Percentiles rank a stretch among this genome's conserved stretches.
Conservation (phyloP, 345 rosid genomes). For the Balakata baccata region DNA sequence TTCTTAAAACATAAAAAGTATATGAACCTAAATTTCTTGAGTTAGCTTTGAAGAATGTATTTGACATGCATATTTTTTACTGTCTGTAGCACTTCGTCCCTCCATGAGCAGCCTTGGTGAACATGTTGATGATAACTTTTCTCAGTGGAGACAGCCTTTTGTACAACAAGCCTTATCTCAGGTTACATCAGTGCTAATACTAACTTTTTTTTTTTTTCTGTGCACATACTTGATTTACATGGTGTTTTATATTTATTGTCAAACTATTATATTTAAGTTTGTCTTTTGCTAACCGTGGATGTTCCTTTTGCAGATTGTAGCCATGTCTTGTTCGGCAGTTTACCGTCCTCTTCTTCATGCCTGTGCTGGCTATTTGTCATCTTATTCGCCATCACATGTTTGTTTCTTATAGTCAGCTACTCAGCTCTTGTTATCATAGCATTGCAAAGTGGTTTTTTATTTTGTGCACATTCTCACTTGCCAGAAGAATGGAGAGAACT, state of each 20-base stretch:
- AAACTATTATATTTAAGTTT: constrained; percentile 3
- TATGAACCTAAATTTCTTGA: constrained; percentile 3
- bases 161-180: constrained; percentile 69
- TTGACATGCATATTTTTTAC: constrained; percentile 16
- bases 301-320: constrained; percentile 61
- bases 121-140: constrained; percentile 55
- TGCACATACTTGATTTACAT: not conserved
- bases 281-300: constrained; percentile 23
- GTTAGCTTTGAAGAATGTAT: constrained; percentile 12
- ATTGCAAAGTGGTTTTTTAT: not conserved
- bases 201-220: not conserved
- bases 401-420: constrained; percentile 31
- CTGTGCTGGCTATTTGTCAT: constrained; percentile 69
- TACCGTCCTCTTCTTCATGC: constrained; percentile 67
- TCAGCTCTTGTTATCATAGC: not conserved
- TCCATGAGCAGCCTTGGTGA: constrained; percentile 43
- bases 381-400: constrained; percentile 80
- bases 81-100: constrained; percentile 63
- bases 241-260: constrained; percentile 7
- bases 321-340: constrained; percentile 52
- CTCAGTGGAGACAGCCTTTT: constrained; percentile 66
- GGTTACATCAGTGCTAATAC: constrained; percentile 33
- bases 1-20: not conserved
- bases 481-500: not conserved
- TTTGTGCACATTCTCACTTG: not conserved